Evolutionary conservation across 164 flowering plant species (phyloP).

Genomic region (Brasenia schreberi): DNA sequence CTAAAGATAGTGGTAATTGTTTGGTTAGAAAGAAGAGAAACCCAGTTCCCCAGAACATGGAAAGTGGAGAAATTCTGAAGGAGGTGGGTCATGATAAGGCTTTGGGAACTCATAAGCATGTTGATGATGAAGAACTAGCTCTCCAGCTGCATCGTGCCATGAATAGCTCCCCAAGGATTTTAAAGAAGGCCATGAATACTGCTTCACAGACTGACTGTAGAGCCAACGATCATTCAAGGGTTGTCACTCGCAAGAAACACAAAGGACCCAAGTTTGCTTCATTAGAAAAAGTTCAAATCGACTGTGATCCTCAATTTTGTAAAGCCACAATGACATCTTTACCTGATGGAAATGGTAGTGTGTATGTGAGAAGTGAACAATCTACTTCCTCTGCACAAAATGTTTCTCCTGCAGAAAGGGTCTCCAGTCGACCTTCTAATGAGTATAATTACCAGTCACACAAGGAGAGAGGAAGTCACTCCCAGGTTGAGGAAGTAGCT

Average conservation of each 20-base stretch:
- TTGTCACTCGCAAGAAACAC: conserved; percentile 37
- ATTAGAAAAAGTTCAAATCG: conserved; percentile 17
- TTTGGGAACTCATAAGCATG: conserved; percentile 18
- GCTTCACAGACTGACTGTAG: conserved; percentile 5
- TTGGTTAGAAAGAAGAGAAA: neutral
- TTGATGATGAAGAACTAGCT: conserved; percentile 72
- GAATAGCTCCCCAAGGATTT: conserved; percentile 72
- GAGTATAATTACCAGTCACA: conserved; percentile 10
- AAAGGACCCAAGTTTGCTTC: conserved; percentile 11
- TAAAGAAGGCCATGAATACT: conserved; percentile 30
- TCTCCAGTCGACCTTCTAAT: conserved; percentile 13
- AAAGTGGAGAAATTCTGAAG: neutral
- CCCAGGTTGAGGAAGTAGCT: conserved; percentile 21
- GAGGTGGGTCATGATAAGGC: neutral
- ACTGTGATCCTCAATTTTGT: conserved; percentile 15
- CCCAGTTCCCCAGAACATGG: neutral
- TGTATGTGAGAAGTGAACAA: conserved; percentile 14
- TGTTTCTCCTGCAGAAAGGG: conserved; percentile 16
- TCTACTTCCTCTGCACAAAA: conserved; percentile 8
- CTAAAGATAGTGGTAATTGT: neutral
- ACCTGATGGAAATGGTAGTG: conserved; percentile 23
- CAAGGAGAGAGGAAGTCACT: conserved; percentile 5
- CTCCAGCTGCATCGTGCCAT: conserved; percentile 58
- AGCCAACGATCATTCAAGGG: neutral
- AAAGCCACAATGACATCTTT: conserved; percentile 19